Conservation (phyloP, 768 basidiomycete species). For the Tulasnella sp. region DNA sequence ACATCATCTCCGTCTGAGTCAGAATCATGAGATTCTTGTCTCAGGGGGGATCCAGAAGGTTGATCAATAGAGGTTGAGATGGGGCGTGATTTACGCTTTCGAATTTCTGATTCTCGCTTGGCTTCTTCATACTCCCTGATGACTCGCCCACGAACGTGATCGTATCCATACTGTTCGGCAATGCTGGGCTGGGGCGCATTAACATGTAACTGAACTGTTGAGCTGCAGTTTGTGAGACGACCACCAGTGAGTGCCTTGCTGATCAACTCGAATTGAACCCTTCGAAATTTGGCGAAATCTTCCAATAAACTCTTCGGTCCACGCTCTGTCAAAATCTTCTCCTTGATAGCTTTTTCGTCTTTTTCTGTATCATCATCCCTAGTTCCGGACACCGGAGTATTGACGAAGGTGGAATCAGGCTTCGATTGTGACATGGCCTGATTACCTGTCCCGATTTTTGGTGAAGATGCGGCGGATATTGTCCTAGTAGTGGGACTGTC, state of each 20-base stretch:
- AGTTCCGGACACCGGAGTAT: not conserved
- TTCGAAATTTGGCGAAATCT: slow-evolving; percentile 19
- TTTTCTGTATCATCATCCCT: slow-evolving; percentile 1
- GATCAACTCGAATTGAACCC: slow-evolving; percentile 20
- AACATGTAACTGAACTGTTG: slow-evolving; percentile 15
- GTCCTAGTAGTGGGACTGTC: not conserved
- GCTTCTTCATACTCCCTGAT: not conserved
- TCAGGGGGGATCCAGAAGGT: no score
- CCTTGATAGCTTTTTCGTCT: slow-evolving; percentile 7
- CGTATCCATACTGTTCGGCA: slow-evolving; percentile 16
- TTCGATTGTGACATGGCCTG: not conserved
- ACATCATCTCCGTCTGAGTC: slow-evolving; percentile 12
- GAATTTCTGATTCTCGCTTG: no score
- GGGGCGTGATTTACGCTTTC: no score
- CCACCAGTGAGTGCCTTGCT: slow-evolving; percentile 18
- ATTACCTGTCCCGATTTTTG: not conserved
- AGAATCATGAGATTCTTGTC: slow-evolving; percentile 6
- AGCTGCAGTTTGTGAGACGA: slow-evolving; percentile 14
- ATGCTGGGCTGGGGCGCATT: slow-evolving; percentile 19
- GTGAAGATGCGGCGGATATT: not conserved
- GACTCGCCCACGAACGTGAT: slow-evolving; percentile 16
- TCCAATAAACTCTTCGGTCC: slow-evolving; percentile 8
- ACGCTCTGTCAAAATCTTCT: slow-evolving; percentile 2
- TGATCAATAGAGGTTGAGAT: no score
- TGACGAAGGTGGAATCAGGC: not conserved